Conservation (phyloP, 2,329 filamentous ascomycete genomes). For the Nemania sp. region DNA sequence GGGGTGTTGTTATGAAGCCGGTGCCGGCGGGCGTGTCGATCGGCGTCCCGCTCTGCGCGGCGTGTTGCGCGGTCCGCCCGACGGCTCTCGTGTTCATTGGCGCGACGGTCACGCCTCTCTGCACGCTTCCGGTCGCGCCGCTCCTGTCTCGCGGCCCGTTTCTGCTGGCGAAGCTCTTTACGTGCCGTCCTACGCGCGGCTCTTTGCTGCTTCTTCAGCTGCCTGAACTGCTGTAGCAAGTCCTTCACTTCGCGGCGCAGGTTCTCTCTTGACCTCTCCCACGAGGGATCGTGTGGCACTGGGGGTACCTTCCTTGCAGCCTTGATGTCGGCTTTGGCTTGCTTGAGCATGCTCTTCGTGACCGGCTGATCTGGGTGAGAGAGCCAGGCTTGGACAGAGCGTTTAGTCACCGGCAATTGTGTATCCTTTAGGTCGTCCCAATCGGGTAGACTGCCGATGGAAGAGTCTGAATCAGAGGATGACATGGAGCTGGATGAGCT, state of each 20-base stretch:
- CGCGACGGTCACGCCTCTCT: constrained; percentile 32
- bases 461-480: constrained; percentile 54
- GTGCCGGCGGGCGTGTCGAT: constrained; percentile 24
- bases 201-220: constrained; percentile 56
- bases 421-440: constrained; percentile 62
- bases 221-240: constrained; percentile 60
- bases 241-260: constrained; percentile 51
- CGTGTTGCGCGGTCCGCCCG: constrained; percentile 22
- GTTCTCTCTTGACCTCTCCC: constrained; percentile 22
- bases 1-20: neutral
- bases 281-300: constrained; percentile 27
- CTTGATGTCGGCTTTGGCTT: constrained; percentile 59
- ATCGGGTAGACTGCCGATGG: constrained; percentile 66
- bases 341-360: constrained; percentile 59
- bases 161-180: constrained; percentile 51
- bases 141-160: constrained; percentile 46
- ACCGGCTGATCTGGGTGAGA: constrained; percentile 62
- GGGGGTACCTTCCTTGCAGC: constrained; percentile 48
- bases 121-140: constrained; percentile 38
- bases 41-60: constrained; percentile 26
- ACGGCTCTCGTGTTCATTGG: constrained; percentile 10
- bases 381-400: constrained; percentile 62
- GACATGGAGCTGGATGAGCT: constrained; percentile 48
- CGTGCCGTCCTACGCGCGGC: constrained; percentile 50
- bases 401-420: constrained; percentile 61